Conservation (phyloP, 1,284 basidiomycete genomes). For the Golubevia pallescens region DNA sequence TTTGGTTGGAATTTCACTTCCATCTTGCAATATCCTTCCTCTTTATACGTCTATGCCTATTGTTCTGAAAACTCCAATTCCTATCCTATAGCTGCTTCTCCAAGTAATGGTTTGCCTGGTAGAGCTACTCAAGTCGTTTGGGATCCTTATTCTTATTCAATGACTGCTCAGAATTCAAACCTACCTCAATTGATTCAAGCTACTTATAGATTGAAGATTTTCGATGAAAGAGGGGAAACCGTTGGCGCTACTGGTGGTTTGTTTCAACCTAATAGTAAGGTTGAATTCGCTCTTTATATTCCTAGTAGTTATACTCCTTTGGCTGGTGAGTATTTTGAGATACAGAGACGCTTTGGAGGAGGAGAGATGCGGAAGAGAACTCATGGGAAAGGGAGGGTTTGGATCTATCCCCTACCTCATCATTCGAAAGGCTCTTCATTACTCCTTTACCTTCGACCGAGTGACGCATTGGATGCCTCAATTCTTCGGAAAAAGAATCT, state of each 20-base stretch:
- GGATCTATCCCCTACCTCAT: too few species aligned
- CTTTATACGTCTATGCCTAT: conserved; percentile 48
- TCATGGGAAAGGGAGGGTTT: too few species aligned
- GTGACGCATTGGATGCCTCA: too few species aligned
- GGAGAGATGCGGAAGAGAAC: too few species aligned
- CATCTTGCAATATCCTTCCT: conserved; percentile 35
- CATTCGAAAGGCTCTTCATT: too few species aligned
- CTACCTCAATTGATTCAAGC: conserved; percentile 49
- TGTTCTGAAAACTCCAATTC: conserved; percentile 55
- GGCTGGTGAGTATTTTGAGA: conserved; percentile 21
- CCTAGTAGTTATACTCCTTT: conserved; percentile 58
- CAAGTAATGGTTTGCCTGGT: conserved; percentile 43
- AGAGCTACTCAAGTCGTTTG: conserved; percentile 47
- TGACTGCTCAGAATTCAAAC: conserved; percentile 32
- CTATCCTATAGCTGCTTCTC: conserved; percentile 31
- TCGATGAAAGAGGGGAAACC: conserved; percentile 46
- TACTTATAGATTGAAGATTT: conserved; percentile 52
- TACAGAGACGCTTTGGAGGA: too few species aligned
- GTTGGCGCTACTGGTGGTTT: conserved; percentile 30
- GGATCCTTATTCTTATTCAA: conserved; percentile 53
- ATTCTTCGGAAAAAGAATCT: too few species aligned
- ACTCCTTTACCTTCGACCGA: too few species aligned
- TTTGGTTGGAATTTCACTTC: conserved; percentile 63
- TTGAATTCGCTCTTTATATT: conserved; percentile 58
- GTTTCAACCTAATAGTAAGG: conserved; percentile 50